phyloP scores from a whole-genome alignment of 2,329 filamentous ascomycete genomes.

The Neopestalotiopsis sp. region DNA sequence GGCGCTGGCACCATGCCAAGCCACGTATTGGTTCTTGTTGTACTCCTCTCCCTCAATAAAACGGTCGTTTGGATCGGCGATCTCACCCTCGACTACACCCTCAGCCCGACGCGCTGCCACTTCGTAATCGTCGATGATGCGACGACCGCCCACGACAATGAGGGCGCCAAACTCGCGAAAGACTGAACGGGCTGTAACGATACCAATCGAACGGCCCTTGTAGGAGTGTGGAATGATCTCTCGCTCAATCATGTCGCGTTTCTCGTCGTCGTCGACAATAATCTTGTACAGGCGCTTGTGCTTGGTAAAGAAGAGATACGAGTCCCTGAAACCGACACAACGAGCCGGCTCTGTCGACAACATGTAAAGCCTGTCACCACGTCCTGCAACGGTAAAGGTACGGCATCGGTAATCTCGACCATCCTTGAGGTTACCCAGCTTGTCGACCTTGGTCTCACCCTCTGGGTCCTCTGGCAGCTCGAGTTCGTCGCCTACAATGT shows the following conservation, averaged over 20 bases:
- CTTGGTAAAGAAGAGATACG: slow-evolving; percentile 98
- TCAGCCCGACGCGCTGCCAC: slow-evolving; percentile 75
- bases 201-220: slow-evolving; percentile 96
- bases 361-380: slow-evolving; percentile 93
- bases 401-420: slow-evolving; percentile 93
- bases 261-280: slow-evolving; percentile 96
- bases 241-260: slow-evolving; percentile 92
- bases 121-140: slow-evolving; percentile 89
- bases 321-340: slow-evolving; percentile 96
- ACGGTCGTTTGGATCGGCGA: slow-evolving; percentile 88
- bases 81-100: slow-evolving; percentile 83
- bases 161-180: slow-evolving; percentile 95
- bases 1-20: slow-evolving; percentile 95
- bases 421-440: slow-evolving; percentile 79
- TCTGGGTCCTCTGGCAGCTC: slow-evolving; percentile 85
- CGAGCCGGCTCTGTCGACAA: slow-evolving; percentile 95
- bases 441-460: slow-evolving; percentile 93
- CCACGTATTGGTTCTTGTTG: slow-evolving; percentile 98
- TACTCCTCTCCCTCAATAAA: slow-evolving; percentile 83
- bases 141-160: slow-evolving; percentile 90
- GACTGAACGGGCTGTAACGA: slow-evolving; percentile 94
- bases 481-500: slow-evolving; percentile 91
- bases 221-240: slow-evolving; percentile 97
- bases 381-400: slow-evolving; percentile 87
- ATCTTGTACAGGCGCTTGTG: slow-evolving; percentile 97